Evolutionary conservation across 257 asterid species (phyloP), one percentile per base, ranked within the genome.

Genomic region (Solanum pinnatisectum): DNA sequence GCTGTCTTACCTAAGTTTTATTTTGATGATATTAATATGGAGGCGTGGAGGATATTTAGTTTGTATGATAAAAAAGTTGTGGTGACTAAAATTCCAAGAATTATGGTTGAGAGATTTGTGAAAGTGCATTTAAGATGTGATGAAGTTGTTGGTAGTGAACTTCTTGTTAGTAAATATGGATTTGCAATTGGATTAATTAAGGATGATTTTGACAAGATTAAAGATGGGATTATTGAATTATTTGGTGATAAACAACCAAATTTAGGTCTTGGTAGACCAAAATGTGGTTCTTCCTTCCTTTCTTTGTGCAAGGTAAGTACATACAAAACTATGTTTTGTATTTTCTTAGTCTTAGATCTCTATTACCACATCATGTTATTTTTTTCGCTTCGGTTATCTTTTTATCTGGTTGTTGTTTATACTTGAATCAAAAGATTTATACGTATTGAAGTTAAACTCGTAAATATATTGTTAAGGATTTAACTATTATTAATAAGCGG

Each of bases 1-100:
- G 98, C 98, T 5, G 98, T 96, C 23, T 82, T 96, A 92, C 97
- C 98, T 0, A 96, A 94, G 88, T 96, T 96, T 87, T 94, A 91
- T 71, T 86, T 91, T 32, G 98, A 96, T 59, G 98, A 96, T 40
- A 63, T 90, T 46, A 85, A 96, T 5, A 89, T 93, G 94, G 92
- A 91, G 36, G 94, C 93, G 5, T 96, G 98, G 98, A 92, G 91
- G 40, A 92, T 87, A 6, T 96, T 97, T 37, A 91, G 95, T 30
- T 85, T 92, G 2, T 73, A 44, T 18, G 90, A 91, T 20, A 92
- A 85, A 88, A 89, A 96, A 18, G 92, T 92, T 16, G 98, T 97
- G 81, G 96, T 95, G 92, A 96, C 95, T 2, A 93, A 90, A 88
- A 93, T 92, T 92, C 98, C 98, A 1, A 92, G 92, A 74, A 49